These are phyloP conservation scores for Luffa acutangula DNA, from an alignment of 306 rosid species.

Conservation along the genomic window DNA sequence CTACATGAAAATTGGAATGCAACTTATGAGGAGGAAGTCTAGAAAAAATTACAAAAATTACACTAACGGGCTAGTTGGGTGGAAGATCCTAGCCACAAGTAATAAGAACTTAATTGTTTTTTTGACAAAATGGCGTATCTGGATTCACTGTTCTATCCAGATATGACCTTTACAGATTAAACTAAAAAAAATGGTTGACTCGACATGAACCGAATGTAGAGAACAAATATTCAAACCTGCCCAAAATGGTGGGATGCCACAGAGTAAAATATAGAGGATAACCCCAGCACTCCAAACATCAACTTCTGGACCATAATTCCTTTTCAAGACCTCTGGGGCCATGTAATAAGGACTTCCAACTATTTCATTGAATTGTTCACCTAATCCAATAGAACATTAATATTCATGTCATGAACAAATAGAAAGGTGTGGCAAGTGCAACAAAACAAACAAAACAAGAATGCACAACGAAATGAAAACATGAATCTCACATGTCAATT, in stretches of 20 bases:
- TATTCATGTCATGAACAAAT: background rate
- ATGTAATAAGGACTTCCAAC: conserved; percentile 88
- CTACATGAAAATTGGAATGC: conserved; percentile 19
- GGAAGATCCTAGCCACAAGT: background rate
- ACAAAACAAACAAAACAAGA: background rate
- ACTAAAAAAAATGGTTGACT: background rate
- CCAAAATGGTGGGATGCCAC: conserved; percentile 91
- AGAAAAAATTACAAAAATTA: background rate
- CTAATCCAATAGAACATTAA: conserved; percentile 11
- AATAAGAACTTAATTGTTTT: background rate
- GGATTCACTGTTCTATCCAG: background rate
- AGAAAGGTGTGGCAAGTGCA: background rate
- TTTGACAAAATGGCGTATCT: background rate
- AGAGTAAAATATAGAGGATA: conserved; percentile 66
- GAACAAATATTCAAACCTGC: conserved; percentile 48
- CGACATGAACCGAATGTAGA: background rate
- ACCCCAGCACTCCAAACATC: conserved; percentile 94
- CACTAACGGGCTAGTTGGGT: background rate
- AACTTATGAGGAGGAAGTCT: conserved; percentile 5
- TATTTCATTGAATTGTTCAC: conserved; percentile 40
- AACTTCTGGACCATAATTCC: conserved; percentile 75
- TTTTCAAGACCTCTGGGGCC: conserved; percentile 82
- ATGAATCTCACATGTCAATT: background rate
- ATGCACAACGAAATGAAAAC: background rate
- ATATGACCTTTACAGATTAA: background rate